Evolutionary conservation across 345 rosid species (phyloP).

Genomic region (Crucihimalaya himalaica): DNA sequence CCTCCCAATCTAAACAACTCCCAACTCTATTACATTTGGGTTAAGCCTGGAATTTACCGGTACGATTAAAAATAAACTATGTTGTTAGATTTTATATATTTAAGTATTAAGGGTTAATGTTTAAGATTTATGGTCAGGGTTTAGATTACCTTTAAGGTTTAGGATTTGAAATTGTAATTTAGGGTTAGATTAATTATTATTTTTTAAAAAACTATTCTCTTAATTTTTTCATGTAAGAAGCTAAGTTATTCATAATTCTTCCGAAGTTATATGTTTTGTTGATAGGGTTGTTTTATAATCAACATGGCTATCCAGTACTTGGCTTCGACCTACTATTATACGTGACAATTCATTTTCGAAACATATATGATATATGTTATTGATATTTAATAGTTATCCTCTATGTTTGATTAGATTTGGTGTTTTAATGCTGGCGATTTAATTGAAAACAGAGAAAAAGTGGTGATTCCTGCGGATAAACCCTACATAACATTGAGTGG

Average conservation of each 20-base stretch:
- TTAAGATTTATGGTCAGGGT: background rate
- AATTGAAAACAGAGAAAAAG: constrained; percentile 49
- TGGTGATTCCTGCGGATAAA: constrained; percentile 63
- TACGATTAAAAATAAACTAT: constrained; percentile 3
- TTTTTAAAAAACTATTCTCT: background rate
- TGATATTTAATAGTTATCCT: background rate
- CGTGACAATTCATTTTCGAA: background rate
- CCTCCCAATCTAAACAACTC: constrained; percentile 50
- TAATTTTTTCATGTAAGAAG: background rate
- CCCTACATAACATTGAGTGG: constrained; percentile 81
- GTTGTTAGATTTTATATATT: background rate
- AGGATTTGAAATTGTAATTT: background rate
- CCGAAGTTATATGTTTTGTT: background rate
- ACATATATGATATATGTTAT: background rate
- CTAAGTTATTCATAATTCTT: background rate
- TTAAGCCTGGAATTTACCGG: constrained; percentile 77
- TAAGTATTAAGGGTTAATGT: background rate
- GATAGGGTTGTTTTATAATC: background rate
- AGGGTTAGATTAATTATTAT: background rate
- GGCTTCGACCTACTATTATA: background rate
- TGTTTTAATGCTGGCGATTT: background rate
- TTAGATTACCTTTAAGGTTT: background rate
- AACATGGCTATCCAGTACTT: background rate
- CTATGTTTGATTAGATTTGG: background rate
- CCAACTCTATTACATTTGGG: constrained; percentile 52